Evolutionary conservation across 345 rosid species (phyloP).

Genomic region (Limnanthes douglasii): DNA sequence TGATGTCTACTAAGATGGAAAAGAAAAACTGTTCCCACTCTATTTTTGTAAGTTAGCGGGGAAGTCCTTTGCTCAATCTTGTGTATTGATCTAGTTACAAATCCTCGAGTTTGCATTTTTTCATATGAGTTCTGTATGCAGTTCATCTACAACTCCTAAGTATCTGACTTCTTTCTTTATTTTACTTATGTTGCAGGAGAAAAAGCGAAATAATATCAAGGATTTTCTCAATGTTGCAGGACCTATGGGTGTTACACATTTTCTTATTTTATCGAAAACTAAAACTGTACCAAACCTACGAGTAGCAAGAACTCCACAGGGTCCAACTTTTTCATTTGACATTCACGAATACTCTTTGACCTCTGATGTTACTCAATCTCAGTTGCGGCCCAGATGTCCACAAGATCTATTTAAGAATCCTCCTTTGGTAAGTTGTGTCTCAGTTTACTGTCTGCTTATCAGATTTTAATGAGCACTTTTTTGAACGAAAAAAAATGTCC

Average conservation of each 20-base stretch:
- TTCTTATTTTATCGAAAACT: conserved; percentile 74
- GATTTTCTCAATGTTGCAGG: conserved; percentile 90
- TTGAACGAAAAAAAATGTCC: no score
- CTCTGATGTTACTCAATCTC: conserved; percentile 70
- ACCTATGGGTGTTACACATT: conserved; percentile 95
- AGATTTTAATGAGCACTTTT: no score
- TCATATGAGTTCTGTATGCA: no score
- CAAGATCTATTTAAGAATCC: conserved; percentile 75
- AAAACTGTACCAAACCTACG: conserved; percentile 45
- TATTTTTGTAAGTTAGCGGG: no score
- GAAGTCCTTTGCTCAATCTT: no score
- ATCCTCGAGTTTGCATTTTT: no score
- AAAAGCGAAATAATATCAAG: conserved; percentile 63
- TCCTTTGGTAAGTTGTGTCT: conserved; percentile 47
- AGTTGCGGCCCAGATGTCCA: conserved; percentile 80
- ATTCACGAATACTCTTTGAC: conserved; percentile 67
- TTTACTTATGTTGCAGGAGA: conserved; percentile 42
- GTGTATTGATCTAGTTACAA: no score
- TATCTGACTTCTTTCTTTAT: background rate
- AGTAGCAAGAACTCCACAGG: conserved; percentile 94
- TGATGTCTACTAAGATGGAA: no score
- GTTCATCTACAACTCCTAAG: no score
- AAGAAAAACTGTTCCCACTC: no score
- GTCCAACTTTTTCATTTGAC: conserved; percentile 82
- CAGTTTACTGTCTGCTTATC: background rate